Conservation (phyloP, 352 stramenopile species). For the Globisporangium rhizosaccharum region DNA sequence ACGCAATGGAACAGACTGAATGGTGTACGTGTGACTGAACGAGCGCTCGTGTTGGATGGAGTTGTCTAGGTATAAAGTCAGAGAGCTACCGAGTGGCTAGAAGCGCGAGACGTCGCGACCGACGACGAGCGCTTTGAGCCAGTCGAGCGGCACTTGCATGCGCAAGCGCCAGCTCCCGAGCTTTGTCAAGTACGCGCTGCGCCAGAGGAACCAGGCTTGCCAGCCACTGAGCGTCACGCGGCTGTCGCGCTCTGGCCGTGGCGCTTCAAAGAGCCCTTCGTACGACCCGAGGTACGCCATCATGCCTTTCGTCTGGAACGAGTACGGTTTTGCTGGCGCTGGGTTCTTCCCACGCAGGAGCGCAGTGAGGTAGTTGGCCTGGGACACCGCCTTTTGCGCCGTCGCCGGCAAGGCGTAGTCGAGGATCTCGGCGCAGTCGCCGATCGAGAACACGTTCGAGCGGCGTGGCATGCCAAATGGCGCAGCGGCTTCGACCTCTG, state of each 20-base stretch:
- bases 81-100: conserved; percentile 12
- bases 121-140: conserved; percentile 96
- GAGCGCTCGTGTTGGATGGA: too few species aligned
- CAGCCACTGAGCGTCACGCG: conserved; percentile 77
- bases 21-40: background rate
- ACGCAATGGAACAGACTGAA: too few species aligned
- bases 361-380: conserved; percentile 57
- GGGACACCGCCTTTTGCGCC: conserved; percentile 88
- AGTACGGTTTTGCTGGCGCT: conserved; percentile 47
- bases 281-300: conserved; percentile 94
- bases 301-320: conserved; percentile 83
- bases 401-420: conserved; percentile 87
- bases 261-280: conserved; percentile 87
- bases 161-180: conserved; percentile 91
- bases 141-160: conserved; percentile 95
- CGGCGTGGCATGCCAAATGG: conserved; percentile 60
- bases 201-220: conserved; percentile 90
- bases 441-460: conserved; percentile 92
- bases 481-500: conserved; percentile 46
- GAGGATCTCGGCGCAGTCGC: conserved; percentile 90
- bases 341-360: conserved; percentile 55
- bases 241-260: conserved; percentile 30
- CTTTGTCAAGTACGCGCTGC: conserved; percentile 95
- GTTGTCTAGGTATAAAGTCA: too few species aligned
- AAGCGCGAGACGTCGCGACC: conserved; percentile 95